Evolutionary conservation across 495 filamentous ascomycete species (phyloP).

Genomic region (Choiromyces venosus): DNA sequence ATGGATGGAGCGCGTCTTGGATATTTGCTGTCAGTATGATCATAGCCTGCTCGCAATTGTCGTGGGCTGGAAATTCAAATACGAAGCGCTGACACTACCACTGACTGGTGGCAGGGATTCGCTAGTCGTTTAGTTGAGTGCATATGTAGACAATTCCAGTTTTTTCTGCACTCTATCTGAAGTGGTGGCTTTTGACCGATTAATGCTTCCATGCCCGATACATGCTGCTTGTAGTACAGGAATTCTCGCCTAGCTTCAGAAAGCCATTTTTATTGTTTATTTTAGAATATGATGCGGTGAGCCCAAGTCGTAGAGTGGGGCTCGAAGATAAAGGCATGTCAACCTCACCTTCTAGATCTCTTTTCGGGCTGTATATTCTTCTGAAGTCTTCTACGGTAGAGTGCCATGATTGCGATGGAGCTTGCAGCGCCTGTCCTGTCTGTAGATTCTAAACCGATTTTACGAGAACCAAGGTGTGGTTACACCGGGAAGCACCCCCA

Average conservation of each 20-base stretch:
- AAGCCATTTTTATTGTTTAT: no score
- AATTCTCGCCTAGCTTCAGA: background rate
- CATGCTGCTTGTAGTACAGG: background rate
- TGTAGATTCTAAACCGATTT: background rate
- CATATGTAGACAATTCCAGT: background rate
- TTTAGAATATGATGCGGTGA: background rate
- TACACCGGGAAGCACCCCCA: background rate
- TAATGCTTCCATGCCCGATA: background rate
- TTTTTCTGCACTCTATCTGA: background rate
- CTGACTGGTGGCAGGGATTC: background rate
- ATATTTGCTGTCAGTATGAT: background rate
- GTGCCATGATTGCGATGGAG: background rate
- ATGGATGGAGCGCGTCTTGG: background rate
- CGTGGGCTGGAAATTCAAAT: background rate
- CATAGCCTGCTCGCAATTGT: background rate
- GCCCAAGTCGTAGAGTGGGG: background rate
- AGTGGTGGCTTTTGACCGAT: background rate
- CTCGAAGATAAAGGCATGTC: background rate
- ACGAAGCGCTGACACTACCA: background rate
- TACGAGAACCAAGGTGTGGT: background rate
- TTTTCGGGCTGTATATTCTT: background rate
- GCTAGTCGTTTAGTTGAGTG: background rate
- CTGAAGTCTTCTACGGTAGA: background rate
- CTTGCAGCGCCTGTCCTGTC: background rate
- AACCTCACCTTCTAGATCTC: background rate